Conservation (phyloP, 208 protist species). For the Trypanosoma rangeli region DNA sequence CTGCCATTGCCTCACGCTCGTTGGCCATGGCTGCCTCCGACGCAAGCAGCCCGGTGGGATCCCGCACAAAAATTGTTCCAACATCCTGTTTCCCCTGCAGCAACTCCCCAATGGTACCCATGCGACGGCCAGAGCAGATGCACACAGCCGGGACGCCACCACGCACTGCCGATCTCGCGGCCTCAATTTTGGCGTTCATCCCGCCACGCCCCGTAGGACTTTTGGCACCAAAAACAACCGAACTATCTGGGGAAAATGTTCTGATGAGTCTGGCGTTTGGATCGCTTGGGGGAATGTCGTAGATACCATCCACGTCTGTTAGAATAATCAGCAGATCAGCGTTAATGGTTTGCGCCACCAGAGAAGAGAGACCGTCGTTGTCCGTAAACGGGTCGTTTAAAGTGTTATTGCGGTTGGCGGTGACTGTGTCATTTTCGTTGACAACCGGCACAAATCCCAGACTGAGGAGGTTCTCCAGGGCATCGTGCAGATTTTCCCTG, state of each 20-base stretch:
- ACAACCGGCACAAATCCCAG: conserved; percentile 57
- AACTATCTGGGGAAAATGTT: conserved; percentile 17
- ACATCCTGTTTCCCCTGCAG: conserved; percentile 28
- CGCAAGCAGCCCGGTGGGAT: conserved; percentile 26
- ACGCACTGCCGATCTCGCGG: conserved; percentile 28
- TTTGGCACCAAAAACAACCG: conserved; percentile 26
- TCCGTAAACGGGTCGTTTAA: conserved; percentile 35
- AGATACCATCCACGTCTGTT: conserved; percentile 64
- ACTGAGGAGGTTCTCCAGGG: conserved; percentile 47
- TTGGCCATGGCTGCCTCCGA: conserved; percentile 27
- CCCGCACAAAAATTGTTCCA: conserved; percentile 29
- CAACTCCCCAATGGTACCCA: conserved; percentile 23
- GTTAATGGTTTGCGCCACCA: conserved; percentile 43
- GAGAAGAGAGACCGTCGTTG: conserved; percentile 61
- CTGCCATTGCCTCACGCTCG: conserved; percentile 15
- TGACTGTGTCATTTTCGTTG: conserved; percentile 79
- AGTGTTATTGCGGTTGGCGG: conserved; percentile 15
- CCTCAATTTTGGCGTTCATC: conserved; percentile 36
- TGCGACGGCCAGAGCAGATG: conserved; percentile 30
- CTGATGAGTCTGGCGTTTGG: conserved; percentile 28
- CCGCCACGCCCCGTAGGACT: conserved; percentile 31
- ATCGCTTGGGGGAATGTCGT: conserved; percentile 35
- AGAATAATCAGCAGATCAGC: conserved; percentile 61
- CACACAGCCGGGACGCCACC: conserved; percentile 30
- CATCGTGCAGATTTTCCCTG: conserved; percentile 28